These are phyloP conservation scores for Lactarius psammicola DNA, from an alignment of 768 basidiomycete species.

Conservation along the genomic window DNA sequence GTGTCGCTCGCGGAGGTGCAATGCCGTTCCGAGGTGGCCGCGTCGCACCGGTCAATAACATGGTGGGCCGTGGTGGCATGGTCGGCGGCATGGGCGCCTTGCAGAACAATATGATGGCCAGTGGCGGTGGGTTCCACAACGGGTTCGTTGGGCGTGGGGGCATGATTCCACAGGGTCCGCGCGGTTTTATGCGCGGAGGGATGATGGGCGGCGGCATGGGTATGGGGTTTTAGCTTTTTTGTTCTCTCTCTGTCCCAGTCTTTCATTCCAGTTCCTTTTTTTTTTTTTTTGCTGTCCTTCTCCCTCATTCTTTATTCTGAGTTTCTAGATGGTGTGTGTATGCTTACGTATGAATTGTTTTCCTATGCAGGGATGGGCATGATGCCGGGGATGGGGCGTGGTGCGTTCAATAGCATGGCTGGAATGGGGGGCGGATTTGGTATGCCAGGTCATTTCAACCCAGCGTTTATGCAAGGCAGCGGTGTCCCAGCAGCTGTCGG, in stretches of 20 bases:
- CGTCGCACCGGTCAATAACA: conserved; percentile 25
- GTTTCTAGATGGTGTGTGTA: conserved; percentile 34
- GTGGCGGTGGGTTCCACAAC: conserved; percentile 37
- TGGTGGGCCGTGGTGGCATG: conserved; percentile 40
- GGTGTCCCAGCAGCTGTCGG: conserved; percentile 12
- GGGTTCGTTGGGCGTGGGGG: conserved; percentile 37
- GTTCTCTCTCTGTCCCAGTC: conserved; percentile 9
- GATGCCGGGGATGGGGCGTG: conserved; percentile 37
- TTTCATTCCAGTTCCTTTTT: conserved; percentile 16
- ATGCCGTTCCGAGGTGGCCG: conserved; percentile 26
- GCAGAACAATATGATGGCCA: conserved; percentile 33
- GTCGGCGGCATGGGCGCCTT: conserved; percentile 41
- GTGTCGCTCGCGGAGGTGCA: conserved; percentile 43
- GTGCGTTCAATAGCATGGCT: conserved; percentile 24
- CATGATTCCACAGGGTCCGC: conserved; percentile 41
- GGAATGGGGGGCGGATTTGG: conserved; percentile 43
- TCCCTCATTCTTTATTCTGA: conserved; percentile 21
- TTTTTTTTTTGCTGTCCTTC: conserved; percentile 18
- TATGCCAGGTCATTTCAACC: conserved; percentile 68
- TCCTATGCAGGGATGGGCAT: conserved; percentile 50
- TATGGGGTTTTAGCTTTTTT: conserved; percentile 50
- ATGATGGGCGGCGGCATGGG: conserved; percentile 42
- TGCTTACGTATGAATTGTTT: conserved; percentile 42
- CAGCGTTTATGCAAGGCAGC: conserved; percentile 59
- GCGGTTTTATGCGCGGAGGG: conserved; percentile 35